Evolutionary conservation across 2,329 filamentous ascomycete species (phyloP), one percentile per base, ranked within the genome.

Genomic region (Venturia effusa): DNA sequence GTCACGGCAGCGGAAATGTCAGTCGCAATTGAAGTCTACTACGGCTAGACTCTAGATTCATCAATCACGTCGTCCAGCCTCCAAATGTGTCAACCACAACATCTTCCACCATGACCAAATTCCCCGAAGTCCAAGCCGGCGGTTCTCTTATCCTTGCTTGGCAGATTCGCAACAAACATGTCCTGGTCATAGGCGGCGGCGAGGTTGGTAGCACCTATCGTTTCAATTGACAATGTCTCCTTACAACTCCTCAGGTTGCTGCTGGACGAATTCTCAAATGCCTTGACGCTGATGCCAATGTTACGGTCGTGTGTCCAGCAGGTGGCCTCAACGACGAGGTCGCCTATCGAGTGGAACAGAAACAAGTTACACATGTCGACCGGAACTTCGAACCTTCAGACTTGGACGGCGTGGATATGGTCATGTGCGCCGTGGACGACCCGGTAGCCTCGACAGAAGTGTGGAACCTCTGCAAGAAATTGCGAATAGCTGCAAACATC

Each of bases 131-230:
- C 34, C 87, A 97, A 76, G 90, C 91, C 64, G 93, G 93, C 61
- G 94, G 92, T 65, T 97, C 93, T 66, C 79, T 99, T 68, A 94
- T 99, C 67, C 80, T 99, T 62, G 94, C 94, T 72, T 99, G 93
- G 92, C 94, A 97, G 78, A 87, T 96, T 71, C 88, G 86, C 73
- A 87, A 88, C 75, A 97, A 95, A 77, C 85, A 86, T 68, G 88
- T 97, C 19, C 79, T 99, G n/a, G 89, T 99, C 4, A 85, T 99
- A 8, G 94, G 94, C 68, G 94, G 94, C 70, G 94, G 94, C 75
- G 93, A 97, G 83, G 93, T 96, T 24, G 8, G 45, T 27, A 30
- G 2, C 19, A 19, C 32, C 43, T n/a, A 2, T 6, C 57, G 15
- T 40, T 11, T 39, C 37, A 59, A 17, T 43, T 17, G 15, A 15